Percentiles rank a stretch among this genome's conserved stretches.
phyloP scores from a whole-genome alignment of 1,284 basidiomycete species.

The Moesziomyces globuligerus region DNA sequence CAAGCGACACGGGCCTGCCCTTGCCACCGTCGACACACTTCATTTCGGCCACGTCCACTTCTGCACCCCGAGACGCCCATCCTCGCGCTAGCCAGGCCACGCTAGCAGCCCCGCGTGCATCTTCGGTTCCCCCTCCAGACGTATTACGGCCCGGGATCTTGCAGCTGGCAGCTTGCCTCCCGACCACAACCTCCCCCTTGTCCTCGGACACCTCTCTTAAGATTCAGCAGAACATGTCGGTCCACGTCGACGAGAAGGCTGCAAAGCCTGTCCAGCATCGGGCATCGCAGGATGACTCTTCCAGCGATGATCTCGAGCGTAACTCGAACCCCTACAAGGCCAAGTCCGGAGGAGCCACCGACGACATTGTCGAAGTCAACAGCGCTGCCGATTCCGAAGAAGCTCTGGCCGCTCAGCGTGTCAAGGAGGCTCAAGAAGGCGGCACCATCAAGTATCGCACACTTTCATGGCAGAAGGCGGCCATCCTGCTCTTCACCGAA shows the following conservation, averaged over 20 bases:
- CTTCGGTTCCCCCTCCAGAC: neutral
- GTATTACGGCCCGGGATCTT: neutral
- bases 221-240: conserved; percentile 16
- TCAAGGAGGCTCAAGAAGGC: conserved; percentile 45
- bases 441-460: conserved; percentile 53
- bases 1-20: too few species aligned
- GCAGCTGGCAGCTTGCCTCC: neutral
- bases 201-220: neutral
- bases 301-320: conserved; percentile 37
- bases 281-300: conserved; percentile 19
- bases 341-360: conserved; percentile 12
- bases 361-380: conserved; percentile 21
- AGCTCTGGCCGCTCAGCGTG: conserved; percentile 10
- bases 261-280: conserved; percentile 3
- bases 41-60: too few species aligned
- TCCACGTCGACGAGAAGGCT: conserved; percentile 24
- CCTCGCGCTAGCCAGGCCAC: too few species aligned
- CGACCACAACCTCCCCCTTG: neutral
- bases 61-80: too few species aligned
- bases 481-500: conserved; percentile 56
- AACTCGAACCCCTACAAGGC: conserved; percentile 11
- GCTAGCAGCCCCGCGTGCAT: neutral
- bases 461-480: conserved; percentile 57
- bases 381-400: conserved; percentile 37
- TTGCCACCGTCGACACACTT: too few species aligned